A percentile compares a stretch with the other conserved stretches of the same genome.
These are phyloP conservation scores for Eucalyptus caleyi DNA, from an alignment of 345 rosid genomes.

Conservation along the genomic window DNA sequence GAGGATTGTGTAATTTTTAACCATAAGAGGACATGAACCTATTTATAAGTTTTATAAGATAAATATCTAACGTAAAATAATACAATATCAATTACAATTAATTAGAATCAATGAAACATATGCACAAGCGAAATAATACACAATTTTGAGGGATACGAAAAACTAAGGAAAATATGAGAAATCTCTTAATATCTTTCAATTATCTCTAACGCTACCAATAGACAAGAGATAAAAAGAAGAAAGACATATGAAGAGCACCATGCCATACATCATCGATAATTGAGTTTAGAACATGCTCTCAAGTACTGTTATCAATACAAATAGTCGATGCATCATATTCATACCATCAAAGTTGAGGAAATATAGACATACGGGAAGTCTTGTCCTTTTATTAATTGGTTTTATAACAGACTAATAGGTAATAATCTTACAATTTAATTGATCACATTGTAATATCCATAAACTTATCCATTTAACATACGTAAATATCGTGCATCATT, in stretches of 20 bases:
- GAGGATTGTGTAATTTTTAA: background rate
- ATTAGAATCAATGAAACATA: background rate
- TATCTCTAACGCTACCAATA: background rate
- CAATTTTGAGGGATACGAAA: background rate
- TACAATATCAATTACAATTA: background rate
- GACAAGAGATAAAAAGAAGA: background rate
- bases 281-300: background rate
- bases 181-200: background rate
- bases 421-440: background rate
- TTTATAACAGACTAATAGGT: background rate
- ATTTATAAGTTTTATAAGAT: background rate
- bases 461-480: background rate
- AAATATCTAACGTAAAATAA: background rate
- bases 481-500: rapidly evolving
- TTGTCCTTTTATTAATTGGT: background rate
- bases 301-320: background rate
- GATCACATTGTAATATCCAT: background rate
- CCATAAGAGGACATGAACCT: background rate
- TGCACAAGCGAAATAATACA: background rate
- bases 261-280: background rate
- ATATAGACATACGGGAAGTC: background rate
- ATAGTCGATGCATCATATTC: background rate
- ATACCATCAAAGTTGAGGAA: background rate
- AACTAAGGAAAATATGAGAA: background rate
- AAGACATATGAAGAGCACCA: background rate